A percentile compares a stretch with the other conserved stretches of the same genome.
These are phyloP conservation scores for Lanzia echinophila DNA, from an alignment of 2,329 filamentous ascomycete species.

Conservation along the genomic window DNA sequence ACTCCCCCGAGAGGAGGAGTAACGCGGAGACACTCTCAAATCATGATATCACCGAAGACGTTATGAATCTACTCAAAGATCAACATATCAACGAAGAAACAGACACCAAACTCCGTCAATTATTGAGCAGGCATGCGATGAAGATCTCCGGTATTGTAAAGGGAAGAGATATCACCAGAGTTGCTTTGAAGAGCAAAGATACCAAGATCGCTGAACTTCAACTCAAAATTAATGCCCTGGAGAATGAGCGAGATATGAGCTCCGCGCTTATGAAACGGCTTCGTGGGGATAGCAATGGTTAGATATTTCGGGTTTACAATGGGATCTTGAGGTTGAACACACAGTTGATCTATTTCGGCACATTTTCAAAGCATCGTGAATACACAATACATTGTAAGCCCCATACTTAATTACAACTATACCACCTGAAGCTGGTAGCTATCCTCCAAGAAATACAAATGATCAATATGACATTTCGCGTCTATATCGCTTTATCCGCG, in stretches of 20 bases:
- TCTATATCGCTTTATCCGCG: too few species aligned
- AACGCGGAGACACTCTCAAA: background rate
- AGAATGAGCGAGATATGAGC: conserved; percentile 49
- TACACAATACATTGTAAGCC: too few species aligned
- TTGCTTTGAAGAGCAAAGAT: conserved; percentile 58
- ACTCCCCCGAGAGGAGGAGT: conserved; percentile 6
- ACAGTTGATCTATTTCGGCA: too few species aligned
- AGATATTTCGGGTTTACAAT: too few species aligned
- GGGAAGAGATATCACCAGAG: conserved; percentile 60
- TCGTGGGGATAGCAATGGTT: too few species aligned
- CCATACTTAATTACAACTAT: too few species aligned
- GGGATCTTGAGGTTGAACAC: too few species aligned
- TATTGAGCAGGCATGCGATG: conserved; percentile 51
- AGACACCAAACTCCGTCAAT: conserved; percentile 33
- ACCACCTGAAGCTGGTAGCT: too few species aligned
- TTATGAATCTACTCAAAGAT: conserved; percentile 43
- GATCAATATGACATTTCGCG: too few species aligned
- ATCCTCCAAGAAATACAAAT: too few species aligned
- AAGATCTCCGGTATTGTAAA: conserved; percentile 53
- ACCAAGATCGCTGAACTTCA: conserved; percentile 58
- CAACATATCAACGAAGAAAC: conserved; percentile 36
- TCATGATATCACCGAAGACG: conserved; percentile 38
- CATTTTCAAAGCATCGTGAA: too few species aligned
- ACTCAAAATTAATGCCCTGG: conserved; percentile 52
- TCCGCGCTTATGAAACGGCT: conserved; percentile 35